phyloP scores from a whole-genome alignment of 371 early-diverging fungal species.

The Actinomortierella wolfii region DNA sequence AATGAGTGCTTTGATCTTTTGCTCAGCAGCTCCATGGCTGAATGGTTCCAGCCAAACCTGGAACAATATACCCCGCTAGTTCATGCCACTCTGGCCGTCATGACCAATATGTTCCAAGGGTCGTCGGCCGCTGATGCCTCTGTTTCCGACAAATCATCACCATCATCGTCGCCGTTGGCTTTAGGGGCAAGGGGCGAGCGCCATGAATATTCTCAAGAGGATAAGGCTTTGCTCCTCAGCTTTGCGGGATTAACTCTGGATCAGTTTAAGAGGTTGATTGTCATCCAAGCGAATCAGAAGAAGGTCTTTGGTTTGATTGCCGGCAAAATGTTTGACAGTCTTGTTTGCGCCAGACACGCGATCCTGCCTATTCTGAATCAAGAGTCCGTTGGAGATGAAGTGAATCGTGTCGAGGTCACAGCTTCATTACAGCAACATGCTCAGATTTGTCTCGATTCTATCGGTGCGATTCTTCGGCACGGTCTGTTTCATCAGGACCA shows the following conservation, averaged over 20 bases:
- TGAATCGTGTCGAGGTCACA: not conserved
- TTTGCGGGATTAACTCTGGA: constrained; percentile 25
- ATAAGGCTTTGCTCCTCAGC: too few species aligned
- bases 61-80: constrained; percentile 46
- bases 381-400: not conserved
- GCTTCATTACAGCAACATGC: too few species aligned
- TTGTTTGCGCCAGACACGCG: constrained; percentile 23
- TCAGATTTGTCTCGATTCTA: constrained; percentile 18
- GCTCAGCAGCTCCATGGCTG: constrained; percentile 18
- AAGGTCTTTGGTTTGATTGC: constrained; percentile 34
- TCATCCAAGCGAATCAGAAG: constrained; percentile 41
- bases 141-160: too few species aligned
- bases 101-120: constrained; percentile 11
- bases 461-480: constrained; percentile 21
- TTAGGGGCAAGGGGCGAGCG: too few species aligned
- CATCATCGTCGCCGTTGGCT: too few species aligned
- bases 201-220: too few species aligned
- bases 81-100: constrained; percentile 26
- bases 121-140: too few species aligned
- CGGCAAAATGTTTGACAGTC: constrained; percentile 34
- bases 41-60: constrained; percentile 45
- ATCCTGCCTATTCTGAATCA: constrained; percentile 4
- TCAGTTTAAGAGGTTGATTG: constrained; percentile 23
- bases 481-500: constrained; percentile 44
- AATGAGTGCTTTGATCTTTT: constrained; percentile 22